A percentile compares a stretch with the other conserved stretches of the same genome.
These are phyloP conservation scores for Isabelozyma pseudorhagii DNA, from an alignment of 805 yeast genomes.

Conservation along the genomic window DNA sequence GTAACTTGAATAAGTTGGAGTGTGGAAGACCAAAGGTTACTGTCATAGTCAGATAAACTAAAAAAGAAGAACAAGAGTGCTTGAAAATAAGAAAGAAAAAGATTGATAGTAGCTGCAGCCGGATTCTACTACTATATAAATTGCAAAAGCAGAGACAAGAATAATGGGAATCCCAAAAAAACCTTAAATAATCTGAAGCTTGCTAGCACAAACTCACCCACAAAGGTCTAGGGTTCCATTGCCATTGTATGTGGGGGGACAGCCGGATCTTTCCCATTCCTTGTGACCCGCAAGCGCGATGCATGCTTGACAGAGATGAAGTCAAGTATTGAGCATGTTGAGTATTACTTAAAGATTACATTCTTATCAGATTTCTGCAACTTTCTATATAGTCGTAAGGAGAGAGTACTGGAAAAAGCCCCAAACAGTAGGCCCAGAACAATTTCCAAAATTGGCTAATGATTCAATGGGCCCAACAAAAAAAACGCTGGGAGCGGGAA, in stretches of 20 bases:
- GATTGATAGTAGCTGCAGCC: neutral
- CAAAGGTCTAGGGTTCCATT: too few relatives aligned
- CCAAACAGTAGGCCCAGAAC: too few relatives aligned
- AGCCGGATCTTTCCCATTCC: too few relatives aligned
- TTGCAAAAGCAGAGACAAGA: neutral
- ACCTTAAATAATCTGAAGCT: neutral
- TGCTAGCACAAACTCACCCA: neutral
- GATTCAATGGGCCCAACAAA: neutral
- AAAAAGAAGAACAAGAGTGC: neutral
- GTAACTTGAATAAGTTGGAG: constrained; percentile 26
- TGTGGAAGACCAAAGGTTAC: constrained; percentile 36
- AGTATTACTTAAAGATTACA: too few relatives aligned
- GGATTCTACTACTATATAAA: neutral
- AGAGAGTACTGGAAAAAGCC: neutral
- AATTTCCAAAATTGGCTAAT: too few relatives aligned
- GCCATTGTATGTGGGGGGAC: too few relatives aligned
- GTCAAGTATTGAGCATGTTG: too few relatives aligned
- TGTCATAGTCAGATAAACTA: neutral
- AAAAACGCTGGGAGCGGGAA: neutral
- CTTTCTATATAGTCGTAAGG: too few relatives aligned
- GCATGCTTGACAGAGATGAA: too few relatives aligned
- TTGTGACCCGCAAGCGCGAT: too few relatives aligned
- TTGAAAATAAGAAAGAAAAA: too few relatives aligned
- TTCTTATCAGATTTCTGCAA: too few relatives aligned
- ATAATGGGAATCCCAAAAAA: neutral